Base-by-base conservation (phyloP, 352 stramenopile genomes). In the Lagenidium sp. region DNA sequence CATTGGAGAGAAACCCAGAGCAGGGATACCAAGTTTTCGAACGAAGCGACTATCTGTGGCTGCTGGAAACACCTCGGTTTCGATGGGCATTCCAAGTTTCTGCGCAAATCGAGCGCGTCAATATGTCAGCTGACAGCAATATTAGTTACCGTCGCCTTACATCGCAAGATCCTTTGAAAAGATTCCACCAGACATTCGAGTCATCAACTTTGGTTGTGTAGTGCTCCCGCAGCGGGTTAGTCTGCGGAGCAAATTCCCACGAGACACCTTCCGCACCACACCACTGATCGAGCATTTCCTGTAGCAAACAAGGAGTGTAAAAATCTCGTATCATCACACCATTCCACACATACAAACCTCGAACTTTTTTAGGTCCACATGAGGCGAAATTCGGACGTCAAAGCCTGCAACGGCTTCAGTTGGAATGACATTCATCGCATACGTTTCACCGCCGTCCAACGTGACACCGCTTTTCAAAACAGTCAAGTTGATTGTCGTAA, bases 401-500 rank as follows among this genome's bases (percentile, higher is more conserved):
- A 98, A 87, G 20, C 69, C 92, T 19, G 90, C 94, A 30, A 77
- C 79, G 1, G 93, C 95, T 39, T 88, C 61, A 0, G 83, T 94
- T 23, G 95, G 93, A 24, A 98, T 95, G 29, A 96, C 90, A 57
- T 98, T 98, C 34, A 97, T 82, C 5, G 88, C 86, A 55, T 80
- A 97, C 1, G 76, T 87, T 34, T 78, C 60, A 41, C 93, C 76
- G 6, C 79, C 85, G 39, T 91, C 76, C 18, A 65, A 55, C 15
- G 70, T 68, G 10, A 98, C 88, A 22, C 93, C 93, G 19, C 80
- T 86, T 63, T 97, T 62, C 8, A 98, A 65, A 19, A 90, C 81
- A 5, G 93, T 98, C 30, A 98, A 79, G 60, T 98, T 98, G 36
- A 98, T 57, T 11, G 85, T 97, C 4, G 94, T 97, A 4, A 98